A percentile compares a stretch with the other conserved stretches of the same genome.
These are phyloP conservation scores for Fulvia fulva DNA, from an alignment of 2,329 filamentous ascomycete species.

Conservation along the genomic window DNA sequence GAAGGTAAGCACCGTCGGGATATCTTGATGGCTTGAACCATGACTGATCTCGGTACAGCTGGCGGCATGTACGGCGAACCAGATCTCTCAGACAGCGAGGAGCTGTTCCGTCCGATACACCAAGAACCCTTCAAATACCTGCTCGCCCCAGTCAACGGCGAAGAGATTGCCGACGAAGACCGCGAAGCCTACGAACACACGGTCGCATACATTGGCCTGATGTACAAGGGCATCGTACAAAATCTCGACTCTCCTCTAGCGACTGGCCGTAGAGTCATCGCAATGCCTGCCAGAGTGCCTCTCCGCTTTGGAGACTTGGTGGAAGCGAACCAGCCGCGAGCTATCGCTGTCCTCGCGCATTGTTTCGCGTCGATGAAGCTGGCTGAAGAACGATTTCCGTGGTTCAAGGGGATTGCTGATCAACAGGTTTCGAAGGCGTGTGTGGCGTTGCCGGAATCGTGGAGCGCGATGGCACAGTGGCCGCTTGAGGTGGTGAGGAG, in stretches of 20 bases:
- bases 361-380: conserved; percentile 25
- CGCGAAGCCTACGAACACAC: conserved; percentile 18
- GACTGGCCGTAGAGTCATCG: conserved; percentile 22
- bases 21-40: neutral
- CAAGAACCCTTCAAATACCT: conserved; percentile 17
- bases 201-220: conserved; percentile 24
- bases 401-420: conserved; percentile 25
- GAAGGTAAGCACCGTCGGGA: conserved; percentile 12
- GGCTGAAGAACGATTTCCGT: conserved; percentile 17
- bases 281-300: conserved; percentile 18
- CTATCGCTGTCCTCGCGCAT: conserved; percentile 23
- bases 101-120: conserved; percentile 13
- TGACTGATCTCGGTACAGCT: conserved; percentile 1
- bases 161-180: conserved; percentile 18
- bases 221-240: conserved; percentile 23
- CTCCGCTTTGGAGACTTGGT: conserved; percentile 19
- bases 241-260: conserved; percentile 16
- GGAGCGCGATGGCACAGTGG: conserved; percentile 21
- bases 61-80: conserved; percentile 20
- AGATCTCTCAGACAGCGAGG: conserved; percentile 12
- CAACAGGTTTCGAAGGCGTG: conserved; percentile 21
- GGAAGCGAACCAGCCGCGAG: conserved; percentile 19
- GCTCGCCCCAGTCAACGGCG: conserved; percentile 13
- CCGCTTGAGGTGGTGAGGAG: conserved; percentile 15
- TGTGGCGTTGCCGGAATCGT: conserved; percentile 14